Conservation (phyloP, 176 grass and related monocot species). For the Themeda triandra region DNA sequence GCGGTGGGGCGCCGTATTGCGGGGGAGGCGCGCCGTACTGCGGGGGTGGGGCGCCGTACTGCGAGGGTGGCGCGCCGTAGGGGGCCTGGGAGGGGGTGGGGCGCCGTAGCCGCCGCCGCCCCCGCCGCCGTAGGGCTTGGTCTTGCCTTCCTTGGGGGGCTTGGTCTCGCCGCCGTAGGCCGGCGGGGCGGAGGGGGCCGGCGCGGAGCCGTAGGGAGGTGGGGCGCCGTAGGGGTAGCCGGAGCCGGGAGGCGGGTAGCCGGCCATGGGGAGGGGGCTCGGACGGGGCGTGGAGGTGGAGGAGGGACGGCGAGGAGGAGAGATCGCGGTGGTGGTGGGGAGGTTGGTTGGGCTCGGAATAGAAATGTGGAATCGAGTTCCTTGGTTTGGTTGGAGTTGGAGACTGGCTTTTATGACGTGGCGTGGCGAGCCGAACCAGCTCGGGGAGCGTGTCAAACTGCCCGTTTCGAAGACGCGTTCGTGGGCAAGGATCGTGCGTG, state of each 20-base stretch:
- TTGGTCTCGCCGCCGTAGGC: conserved; percentile 44
- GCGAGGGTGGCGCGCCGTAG: conserved; percentile 1
- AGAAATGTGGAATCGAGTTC: neutral
- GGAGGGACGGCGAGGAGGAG: too few species aligned
- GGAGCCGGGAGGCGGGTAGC: conserved; percentile 27
- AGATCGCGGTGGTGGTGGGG: too few species aligned
- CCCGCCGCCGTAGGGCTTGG: too few species aligned
- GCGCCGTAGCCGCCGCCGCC: too few species aligned
- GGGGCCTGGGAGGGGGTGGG: too few species aligned
- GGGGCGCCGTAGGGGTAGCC: conserved; percentile 30
- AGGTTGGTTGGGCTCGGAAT: too few species aligned
- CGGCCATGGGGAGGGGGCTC: conserved; percentile 7
- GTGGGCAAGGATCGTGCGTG: too few species aligned
- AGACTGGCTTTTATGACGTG: neutral
- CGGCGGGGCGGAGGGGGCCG: conserved; percentile 3
- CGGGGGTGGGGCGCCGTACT: neutral
- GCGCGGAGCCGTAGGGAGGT: neutral
- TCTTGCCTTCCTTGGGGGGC: conserved; percentile 46
- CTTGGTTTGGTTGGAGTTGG: neutral
- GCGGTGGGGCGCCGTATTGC: too few species aligned
- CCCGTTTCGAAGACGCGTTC: too few species aligned
- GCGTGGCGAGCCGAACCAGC: neutral
- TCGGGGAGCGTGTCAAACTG: neutral
- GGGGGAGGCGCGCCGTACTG: too few species aligned
- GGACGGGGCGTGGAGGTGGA: too few species aligned